phyloP scores from a whole-genome alignment of 495 filamentous ascomycete species.

The Hypomontagnella submonticulosa region DNA sequence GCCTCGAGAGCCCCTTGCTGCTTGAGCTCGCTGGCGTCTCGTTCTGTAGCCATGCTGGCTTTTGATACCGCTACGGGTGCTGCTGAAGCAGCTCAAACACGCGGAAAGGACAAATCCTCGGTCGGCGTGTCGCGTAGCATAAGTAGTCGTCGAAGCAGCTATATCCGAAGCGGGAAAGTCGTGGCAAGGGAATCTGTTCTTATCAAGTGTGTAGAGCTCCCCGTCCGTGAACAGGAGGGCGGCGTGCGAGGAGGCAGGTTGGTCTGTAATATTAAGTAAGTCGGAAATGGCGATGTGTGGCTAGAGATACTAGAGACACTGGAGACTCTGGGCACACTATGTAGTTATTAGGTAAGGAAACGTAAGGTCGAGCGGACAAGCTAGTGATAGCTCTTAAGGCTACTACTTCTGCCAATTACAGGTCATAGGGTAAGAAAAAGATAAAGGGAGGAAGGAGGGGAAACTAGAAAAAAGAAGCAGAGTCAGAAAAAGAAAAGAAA shows the following conservation, averaged over 20 bases:
- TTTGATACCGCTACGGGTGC: conserved; percentile 13
- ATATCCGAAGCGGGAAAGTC: background rate
- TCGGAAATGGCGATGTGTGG: conserved; percentile 10
- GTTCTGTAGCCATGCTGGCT: conserved; percentile 54
- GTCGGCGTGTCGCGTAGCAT: conserved; percentile 18
- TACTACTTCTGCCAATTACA: conserved; percentile 27
- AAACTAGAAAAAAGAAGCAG: background rate
- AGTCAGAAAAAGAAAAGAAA: conserved; percentile 5
- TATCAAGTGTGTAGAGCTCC: conserved; percentile 23
- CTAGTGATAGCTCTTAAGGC: conserved; percentile 26
- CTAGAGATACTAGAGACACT: conserved; percentile 24
- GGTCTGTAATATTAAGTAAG: conserved; percentile 7
- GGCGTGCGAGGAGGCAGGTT: conserved; percentile 8
- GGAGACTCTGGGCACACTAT: conserved; percentile 16
- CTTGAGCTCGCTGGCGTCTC: conserved; percentile 71
- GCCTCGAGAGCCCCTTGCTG: conserved; percentile 80
- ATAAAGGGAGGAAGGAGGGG: background rate
- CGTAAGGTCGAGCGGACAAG: conserved; percentile 30
- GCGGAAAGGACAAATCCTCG: conserved; percentile 6
- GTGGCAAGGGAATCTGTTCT: conserved; percentile 16
- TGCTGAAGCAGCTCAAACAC: conserved; percentile 41
- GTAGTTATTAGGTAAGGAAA: conserved; percentile 19
- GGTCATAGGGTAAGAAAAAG: background rate
- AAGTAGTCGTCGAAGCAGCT: conserved; percentile 1
- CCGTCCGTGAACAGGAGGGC: background rate